A percentile compares a stretch with the other conserved stretches of the same genome.
These are phyloP conservation scores for Hemileccinum rubropunctum DNA, from an alignment of 768 basidiomycete genomes.

Conservation along the genomic window DNA sequence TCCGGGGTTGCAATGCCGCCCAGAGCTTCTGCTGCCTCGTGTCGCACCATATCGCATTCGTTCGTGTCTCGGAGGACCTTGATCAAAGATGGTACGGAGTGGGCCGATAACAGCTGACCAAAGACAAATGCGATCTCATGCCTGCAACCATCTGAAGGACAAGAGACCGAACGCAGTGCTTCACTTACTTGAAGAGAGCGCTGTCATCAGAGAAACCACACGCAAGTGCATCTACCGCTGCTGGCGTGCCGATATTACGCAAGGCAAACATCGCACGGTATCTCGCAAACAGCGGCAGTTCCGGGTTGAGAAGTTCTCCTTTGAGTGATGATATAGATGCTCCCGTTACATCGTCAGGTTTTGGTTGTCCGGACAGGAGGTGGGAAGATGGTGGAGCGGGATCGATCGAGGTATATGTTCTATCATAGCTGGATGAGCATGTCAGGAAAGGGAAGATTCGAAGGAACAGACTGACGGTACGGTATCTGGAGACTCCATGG, in stretches of 20 bases:
- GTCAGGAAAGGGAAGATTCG: background rate
- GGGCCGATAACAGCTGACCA: slow-evolving; percentile 87
- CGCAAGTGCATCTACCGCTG: slow-evolving; percentile 88
- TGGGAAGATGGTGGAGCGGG: slow-evolving; percentile 80
- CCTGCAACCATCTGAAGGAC: slow-evolving; percentile 38
- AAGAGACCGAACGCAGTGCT: background rate
- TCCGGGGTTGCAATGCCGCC: slow-evolving; percentile 97
- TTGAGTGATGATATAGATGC: slow-evolving; percentile 54
- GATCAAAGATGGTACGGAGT: slow-evolving; percentile 84
- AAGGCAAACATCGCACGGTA: slow-evolving; percentile 99
- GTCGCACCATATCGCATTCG: slow-evolving; percentile 96
- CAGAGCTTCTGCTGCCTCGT: slow-evolving; percentile 97
- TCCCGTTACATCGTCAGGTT: slow-evolving; percentile 47
- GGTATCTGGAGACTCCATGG: slow-evolving; percentile 28
- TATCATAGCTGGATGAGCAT: slow-evolving; percentile 24
- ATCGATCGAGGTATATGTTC: slow-evolving; percentile 81
- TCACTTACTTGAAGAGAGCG: slow-evolving; percentile 85
- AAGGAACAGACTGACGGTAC: slow-evolving; percentile 34
- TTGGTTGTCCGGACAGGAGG: slow-evolving; percentile 53
- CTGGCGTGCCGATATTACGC: slow-evolving; percentile 84
- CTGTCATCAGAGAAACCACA: slow-evolving; percentile 87
- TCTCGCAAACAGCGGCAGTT: slow-evolving; percentile 79
- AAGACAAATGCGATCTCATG: slow-evolving; percentile 99
- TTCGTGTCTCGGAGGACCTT: slow-evolving; percentile 64
- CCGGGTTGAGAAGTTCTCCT: slow-evolving; percentile 59